Evolutionary conservation across 2,329 filamentous ascomycete species (phyloP).

Genomic region (Ascochyta viciae-villosae): DNA sequence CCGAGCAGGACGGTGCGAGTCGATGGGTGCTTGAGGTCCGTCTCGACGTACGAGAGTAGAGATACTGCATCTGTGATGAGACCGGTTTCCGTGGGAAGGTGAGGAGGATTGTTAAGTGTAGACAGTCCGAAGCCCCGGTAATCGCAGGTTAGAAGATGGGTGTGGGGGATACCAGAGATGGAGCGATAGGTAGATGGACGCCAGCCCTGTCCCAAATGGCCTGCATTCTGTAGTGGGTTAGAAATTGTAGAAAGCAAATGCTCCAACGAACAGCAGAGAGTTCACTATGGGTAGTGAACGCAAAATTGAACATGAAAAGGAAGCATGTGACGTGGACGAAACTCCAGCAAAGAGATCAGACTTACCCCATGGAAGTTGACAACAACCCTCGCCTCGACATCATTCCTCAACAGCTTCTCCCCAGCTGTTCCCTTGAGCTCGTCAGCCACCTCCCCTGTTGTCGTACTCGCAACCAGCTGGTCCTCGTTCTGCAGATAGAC

Average conservation of each 20-base stretch:
- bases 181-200: constrained; percentile 80
- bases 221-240: constrained; percentile 71
- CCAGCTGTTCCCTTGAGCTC: constrained; percentile 58
- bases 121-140: constrained; percentile 89
- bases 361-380: constrained; percentile 70
- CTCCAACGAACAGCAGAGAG: constrained; percentile 8
- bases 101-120: constrained; percentile 63
- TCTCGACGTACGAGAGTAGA: constrained; percentile 74
- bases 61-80: constrained; percentile 80
- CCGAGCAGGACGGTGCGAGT: constrained; percentile 81
- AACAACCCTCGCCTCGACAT: constrained; percentile 61
- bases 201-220: constrained; percentile 79
- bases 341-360: constrained; percentile 9
- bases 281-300: background rate
- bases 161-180: constrained; percentile 70
- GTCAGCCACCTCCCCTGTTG: constrained; percentile 50
- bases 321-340: background rate
- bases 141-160: constrained; percentile 87
- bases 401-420: constrained; percentile 58
- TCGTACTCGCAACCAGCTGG: constrained; percentile 52
- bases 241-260: background rate
- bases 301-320: background rate
- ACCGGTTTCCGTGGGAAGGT: constrained; percentile 75
- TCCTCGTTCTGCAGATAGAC: constrained; percentile 76
- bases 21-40: constrained; percentile 68